Base-by-base conservation (phyloP, 1,284 basidiomycete species). In the Amylostereum areolatum region DNA sequence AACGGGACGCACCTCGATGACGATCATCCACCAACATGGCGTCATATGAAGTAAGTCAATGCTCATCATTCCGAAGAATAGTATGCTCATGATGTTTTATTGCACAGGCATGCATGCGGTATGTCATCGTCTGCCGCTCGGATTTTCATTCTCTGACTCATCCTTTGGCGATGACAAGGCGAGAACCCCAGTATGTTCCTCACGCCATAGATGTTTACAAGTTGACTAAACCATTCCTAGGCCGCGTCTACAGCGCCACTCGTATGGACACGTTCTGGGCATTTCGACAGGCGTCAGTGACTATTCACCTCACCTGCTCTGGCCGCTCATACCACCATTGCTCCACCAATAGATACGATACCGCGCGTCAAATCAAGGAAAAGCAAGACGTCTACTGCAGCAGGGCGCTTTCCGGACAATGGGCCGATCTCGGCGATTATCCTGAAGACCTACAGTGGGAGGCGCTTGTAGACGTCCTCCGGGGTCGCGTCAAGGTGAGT, bases 391-490 rank as follows among this genome's bases (percentile, higher is more conserved):
- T 68, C 7, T 91, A 80, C 62, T 91, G 88, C 57, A 58, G 66
- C 4, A 72, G 73, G 42, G 81, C 71, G 0, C 59, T 75, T 7
- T 62, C 70, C 2, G 76, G 81, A 1, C 65, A 78, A 27, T 89
- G 83, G 78, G 71, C 77, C 28, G 72, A 67, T 11, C 67, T 85
- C 5, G 77, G 73, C 29, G 50, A 51, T 24, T 91, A 88, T 66
- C 92, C 92, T 0, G 80, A 88, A 29, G 80, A 82, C 48, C 67
- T 93, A 25, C 78, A 89, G 57, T 90, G 86, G 80, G 92, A 94
- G 62, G 77, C 83, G 2, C 68, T 94, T 9, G 85, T 91, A 1
- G 91, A 94, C 55, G 82, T 92, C 2, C 68, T 96, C 29, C 72
- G 92, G 55, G 89, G 89, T 5, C 74, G 74, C 51, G 72, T 85